These are phyloP conservation scores for Sclerotinia nivalis DNA, from an alignment of 2,329 filamentous ascomycete genomes.

Conservation along the genomic window DNA sequence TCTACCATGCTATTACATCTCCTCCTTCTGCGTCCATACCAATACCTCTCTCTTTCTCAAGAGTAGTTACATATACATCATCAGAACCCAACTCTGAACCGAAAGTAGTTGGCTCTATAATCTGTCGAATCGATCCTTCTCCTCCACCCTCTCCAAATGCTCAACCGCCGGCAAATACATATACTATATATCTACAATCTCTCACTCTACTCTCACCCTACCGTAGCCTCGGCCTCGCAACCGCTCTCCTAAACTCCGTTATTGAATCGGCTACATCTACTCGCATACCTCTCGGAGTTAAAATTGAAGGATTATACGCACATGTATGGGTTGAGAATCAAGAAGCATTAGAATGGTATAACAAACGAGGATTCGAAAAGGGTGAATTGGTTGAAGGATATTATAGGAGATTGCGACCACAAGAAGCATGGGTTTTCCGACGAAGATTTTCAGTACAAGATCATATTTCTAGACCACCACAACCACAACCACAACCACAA, in stretches of 20 bases:
- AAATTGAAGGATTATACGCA: slow-evolving; percentile 54
- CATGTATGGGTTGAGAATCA: slow-evolving; percentile 70
- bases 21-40: slow-evolving; percentile 51
- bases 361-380: slow-evolving; percentile 55
- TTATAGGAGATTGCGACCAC: slow-evolving; percentile 62
- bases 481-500: slow-evolving; percentile 4
- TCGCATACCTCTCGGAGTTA: slow-evolving; percentile 23
- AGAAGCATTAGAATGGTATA: slow-evolving; percentile 64
- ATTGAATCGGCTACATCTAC: slow-evolving; percentile 26
- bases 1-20: slow-evolving; percentile 57
- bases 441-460: slow-evolving; percentile 43
- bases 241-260: slow-evolving; percentile 51
- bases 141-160: slow-evolving; percentile 21
- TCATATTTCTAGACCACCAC: slow-evolving; percentile 30
- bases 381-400: slow-evolving; percentile 54
- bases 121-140: slow-evolving; percentile 60
- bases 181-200: slow-evolving; percentile 64
- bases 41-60: slow-evolving; percentile 40
- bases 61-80: slow-evolving; percentile 54
- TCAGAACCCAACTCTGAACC: slow-evolving; percentile 30
- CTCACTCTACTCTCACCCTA: slow-evolving; percentile 65
- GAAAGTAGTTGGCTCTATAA: slow-evolving; percentile 61
- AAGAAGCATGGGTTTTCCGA: slow-evolving; percentile 61
- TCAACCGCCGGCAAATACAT: slow-evolving; percentile 34
- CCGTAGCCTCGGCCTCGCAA: slow-evolving; percentile 58